Evolutionary conservation across 345 rosid genomes (phyloP), one percentile per base, ranked within the genome.

Genomic region (Euphorbia tirucalli): DNA sequence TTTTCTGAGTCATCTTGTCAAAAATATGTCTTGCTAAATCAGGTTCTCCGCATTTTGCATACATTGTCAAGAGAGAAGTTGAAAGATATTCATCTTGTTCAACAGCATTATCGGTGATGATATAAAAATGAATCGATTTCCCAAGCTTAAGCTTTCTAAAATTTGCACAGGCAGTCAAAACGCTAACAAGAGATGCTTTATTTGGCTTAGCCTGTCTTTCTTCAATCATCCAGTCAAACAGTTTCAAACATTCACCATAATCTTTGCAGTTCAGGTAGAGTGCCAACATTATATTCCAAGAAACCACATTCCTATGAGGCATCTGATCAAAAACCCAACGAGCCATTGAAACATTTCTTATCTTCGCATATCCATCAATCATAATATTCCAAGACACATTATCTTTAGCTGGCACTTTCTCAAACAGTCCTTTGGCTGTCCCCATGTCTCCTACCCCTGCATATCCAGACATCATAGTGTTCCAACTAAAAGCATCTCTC

Each of bases 41-140:
- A 48, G 73, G 68, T 0, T 43, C 65, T 13, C 82, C 80, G 30
- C 85, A 82, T 75, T 82, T 82, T 39, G 66, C 61, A 24, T 82
- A 78, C 82, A 82, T 78, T 27, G 91, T 90, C 72, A 88, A 75
- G 63, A 87, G 79, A 64, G 89, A 76, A 59, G 96, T 88, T 27
- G 83, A 87, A 18, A 88, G 90, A 48, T 88, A 71, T 61, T 74
- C 21, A 72, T 88, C 90, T 9, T 75, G 66, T 78, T 78, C 71
- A 25, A 85, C 77, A 35, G 46, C 59, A 50, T 66, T 78, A 69
- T 73, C 74, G 25, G 72, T 70, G n/a, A 52, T 52, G 5, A 90
- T 72, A 61, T 76, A 86, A 37, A 81, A 76, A 80, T 90, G 90
- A 59, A 88, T 50, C 79, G 66, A 70, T 74, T 75, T 76, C 2